Percentiles rank a stretch among this genome's conserved stretches.
Evolutionary conservation across 108 stramenopile species (phyloP).

Genomic region (Skeletonema costatum): DNA sequence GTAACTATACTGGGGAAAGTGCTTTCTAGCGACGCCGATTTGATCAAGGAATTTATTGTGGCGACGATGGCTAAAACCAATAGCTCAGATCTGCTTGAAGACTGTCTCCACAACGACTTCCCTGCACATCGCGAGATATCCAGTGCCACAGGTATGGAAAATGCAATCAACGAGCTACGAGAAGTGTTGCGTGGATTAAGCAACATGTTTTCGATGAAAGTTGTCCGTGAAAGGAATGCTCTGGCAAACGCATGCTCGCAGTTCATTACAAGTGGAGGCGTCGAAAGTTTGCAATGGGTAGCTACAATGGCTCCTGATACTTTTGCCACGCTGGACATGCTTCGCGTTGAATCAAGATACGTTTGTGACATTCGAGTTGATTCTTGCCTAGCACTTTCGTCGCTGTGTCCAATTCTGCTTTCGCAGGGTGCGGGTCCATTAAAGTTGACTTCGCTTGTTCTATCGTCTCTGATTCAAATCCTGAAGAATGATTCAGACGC

Average conservation of each 20-base stretch:
- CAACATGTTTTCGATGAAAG: conserved; percentile 46
- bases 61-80: not conserved
- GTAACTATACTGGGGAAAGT: conserved; percentile 52
- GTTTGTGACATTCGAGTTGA: conserved; percentile 47
- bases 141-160: not conserved
- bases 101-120: not conserved
- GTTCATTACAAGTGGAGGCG: conserved; percentile 53
- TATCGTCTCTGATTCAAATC: conserved; percentile 45
- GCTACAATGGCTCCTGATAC: conserved; percentile 41
- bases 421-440: conserved; percentile 45
- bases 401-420: conserved; percentile 60
- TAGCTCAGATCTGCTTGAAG: not conserved
- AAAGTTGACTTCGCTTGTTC: conserved; percentile 45
- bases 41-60: not conserved
- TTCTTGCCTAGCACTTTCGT: conserved; percentile 56
- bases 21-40: conserved; percentile 27
- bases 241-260: conserved; percentile 46
- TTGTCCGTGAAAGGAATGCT: conserved; percentile 9
- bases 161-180: conserved; percentile 46
- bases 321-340: conserved; percentile 1
- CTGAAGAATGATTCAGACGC: conserved; percentile 12
- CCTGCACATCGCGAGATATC: not conserved
- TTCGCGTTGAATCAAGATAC: conserved; percentile 18
- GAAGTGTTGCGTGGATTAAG: conserved; percentile 59
- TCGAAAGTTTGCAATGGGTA: conserved; percentile 50